A percentile compares a stretch with the other conserved stretches of the same genome.
Evolutionary conservation across 1,284 basidiomycete species (phyloP).

Genomic region (Athelia sp.): DNA sequence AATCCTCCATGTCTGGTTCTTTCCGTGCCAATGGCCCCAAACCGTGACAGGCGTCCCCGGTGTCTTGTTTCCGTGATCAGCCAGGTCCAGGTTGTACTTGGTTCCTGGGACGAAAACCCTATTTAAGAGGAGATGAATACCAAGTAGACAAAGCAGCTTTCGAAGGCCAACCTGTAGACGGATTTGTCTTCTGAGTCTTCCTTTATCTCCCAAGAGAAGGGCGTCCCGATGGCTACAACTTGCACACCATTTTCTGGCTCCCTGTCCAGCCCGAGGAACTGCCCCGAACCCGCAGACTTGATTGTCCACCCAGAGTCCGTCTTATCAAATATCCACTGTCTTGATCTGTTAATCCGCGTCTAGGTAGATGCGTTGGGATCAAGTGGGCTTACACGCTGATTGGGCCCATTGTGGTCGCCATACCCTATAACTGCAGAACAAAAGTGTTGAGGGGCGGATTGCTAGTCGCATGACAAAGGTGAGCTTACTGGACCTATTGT

Average conservation of each 20-base stretch:
- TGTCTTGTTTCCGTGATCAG: conserved; percentile 24
- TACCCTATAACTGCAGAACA: conserved; percentile 45
- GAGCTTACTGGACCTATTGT: conserved; percentile 37
- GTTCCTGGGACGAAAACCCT: conserved; percentile 21
- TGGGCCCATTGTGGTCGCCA: conserved; percentile 33
- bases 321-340: conserved; percentile 45
- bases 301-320: conserved; percentile 35
- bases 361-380: not conserved
- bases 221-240: conserved; percentile 27
- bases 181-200: conserved; percentile 27
- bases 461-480: not conserved
- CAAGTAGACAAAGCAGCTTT: no score
- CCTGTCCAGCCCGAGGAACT: conserved; percentile 37
- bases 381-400: conserved; percentile 38
- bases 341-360: no score
- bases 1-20: conserved; percentile 29
- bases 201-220: conserved; percentile 40
- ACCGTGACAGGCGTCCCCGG: conserved; percentile 25
- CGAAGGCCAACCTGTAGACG: conserved; percentile 22
- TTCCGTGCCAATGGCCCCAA: conserved; percentile 25
- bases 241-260: conserved; percentile 24
- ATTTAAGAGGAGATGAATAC: not conserved
- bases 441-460: not conserved
- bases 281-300: conserved; percentile 29
- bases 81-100: conserved; percentile 20